Evolutionary conservation across 768 basidiomycete genomes (phyloP).

Genomic region (Boletus barrowsii): DNA sequence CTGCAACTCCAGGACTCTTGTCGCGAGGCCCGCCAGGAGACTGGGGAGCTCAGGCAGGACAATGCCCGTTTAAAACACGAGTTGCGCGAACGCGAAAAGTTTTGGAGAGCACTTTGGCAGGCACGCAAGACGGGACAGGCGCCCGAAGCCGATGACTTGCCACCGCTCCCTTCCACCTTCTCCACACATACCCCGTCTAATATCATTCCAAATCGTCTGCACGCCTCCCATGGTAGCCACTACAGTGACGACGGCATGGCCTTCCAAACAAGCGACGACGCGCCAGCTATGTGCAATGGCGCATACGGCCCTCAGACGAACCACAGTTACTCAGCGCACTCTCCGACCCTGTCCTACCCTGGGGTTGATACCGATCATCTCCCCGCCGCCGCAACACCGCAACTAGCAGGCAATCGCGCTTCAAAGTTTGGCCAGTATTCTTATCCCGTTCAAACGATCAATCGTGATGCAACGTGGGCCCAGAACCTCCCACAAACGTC

Average conservation of each 20-base stretch:
- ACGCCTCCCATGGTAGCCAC: conserved; percentile 35
- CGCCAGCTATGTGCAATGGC: conserved; percentile 40
- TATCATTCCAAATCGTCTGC: conserved; percentile 35
- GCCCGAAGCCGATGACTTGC: conserved; percentile 51
- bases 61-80: conserved; percentile 62
- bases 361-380: conserved; percentile 34
- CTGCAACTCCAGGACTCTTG: conserved; percentile 80
- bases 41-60: conserved; percentile 61
- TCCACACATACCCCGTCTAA: conserved; percentile 32
- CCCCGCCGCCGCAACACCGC: conserved; percentile 25
- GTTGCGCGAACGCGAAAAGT: conserved; percentile 68
- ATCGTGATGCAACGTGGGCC: conserved; percentile 29
- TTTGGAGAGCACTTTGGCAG: conserved; percentile 69
- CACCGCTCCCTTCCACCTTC: conserved; percentile 46
- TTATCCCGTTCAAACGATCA: conserved; percentile 37
- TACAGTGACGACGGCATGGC: conserved; percentile 41
- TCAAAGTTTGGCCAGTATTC: conserved; percentile 53
- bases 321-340: conserved; percentile 43
- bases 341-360: conserved; percentile 43
- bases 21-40: conserved; percentile 61
- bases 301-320: conserved; percentile 41
- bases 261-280: conserved; percentile 50
- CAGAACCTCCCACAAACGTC: conserved; percentile 30
- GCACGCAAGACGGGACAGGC: conserved; percentile 55
- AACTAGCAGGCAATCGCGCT: conserved; percentile 39